Evolutionary conservation across 2,329 filamentous ascomycete genomes (phyloP), one percentile per base, ranked within the genome.

Genomic region (Pseudofabraea citricarpa): DNA sequence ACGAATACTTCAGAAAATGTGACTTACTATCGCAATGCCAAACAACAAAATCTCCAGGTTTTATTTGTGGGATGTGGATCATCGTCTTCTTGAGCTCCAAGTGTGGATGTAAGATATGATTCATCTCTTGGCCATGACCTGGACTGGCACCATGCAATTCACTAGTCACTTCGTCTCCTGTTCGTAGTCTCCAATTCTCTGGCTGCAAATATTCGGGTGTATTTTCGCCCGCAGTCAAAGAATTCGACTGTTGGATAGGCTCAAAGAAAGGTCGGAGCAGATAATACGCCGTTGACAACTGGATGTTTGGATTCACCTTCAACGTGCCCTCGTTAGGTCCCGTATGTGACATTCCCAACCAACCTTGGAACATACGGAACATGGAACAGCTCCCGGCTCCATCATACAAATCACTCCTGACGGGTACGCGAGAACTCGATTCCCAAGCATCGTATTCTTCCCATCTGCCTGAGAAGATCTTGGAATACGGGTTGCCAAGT

Each of bases 361-460:
- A 96, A 15, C 89, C 90, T 65, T 96, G 90, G 63, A 87, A 91
- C 74, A 89, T 85, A 29, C 91, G 77, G 65, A 95, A 90, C 71
- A 90, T 88, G 36, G 77, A 84, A 65, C 88, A 95, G 1, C 86
- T 82, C 0, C 90, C 90, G 0, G 89, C 74, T 1, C 90, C 88
- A 40, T 87, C 74, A 61, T 96, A 93, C 24, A 90, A 67, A 62
- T 95, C 84, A 47, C 79, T 82, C 2, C 80, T 75, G 3, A 85
- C 87, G 0, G 68, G 64, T 0, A 91, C 71, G 4, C 90, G 77
- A 6, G 77, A 75, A 50, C 77, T 80, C 0, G 81, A 81, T 56
- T 95, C 88, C 79, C 85, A 96, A 0, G 89, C 79, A 56, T 96
- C 87, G 57, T 88, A 90, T 2, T 74, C 63, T 51, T 94, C 87